Evolutionary conservation across 2,329 filamentous ascomycete species (phyloP), one percentile per base, ranked within the genome.

Genomic region (Emmonsia crescens): DNA sequence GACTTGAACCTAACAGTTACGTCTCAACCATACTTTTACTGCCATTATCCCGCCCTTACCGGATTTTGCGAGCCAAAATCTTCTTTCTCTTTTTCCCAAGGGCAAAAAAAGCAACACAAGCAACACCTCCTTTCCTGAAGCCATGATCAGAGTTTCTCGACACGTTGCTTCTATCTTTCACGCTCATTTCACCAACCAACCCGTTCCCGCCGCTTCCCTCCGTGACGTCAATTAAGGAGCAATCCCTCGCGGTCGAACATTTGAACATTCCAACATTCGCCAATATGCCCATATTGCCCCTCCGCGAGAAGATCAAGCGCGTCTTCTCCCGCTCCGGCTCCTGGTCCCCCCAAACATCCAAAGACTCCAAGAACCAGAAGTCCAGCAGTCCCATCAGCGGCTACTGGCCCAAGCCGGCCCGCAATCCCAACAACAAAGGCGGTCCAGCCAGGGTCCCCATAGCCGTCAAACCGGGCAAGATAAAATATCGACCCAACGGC

Each of bases 301-400:
- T 67, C 56, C 64, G 66, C 51, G 62, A 67, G 57, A 66, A 62
- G 33, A 59, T 67, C 46, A 66, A 63, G 48, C 60, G 61, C 29
- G 61, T 64, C 49, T 65, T 67, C 63, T 63, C 61, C 60, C 61
- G 65, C 48, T 36, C 61, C 16, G 29, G 40, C 33, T 36, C 59
- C 60, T 29, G 24, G 46, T 38, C 55, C 10, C 33, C 60, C 29
- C 36, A 42, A 24, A 57, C 61, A 9, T 52, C 31, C 16, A 51
- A 44, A 49, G 46, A 48, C 21, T 24, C 52, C 69, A 68, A 57
- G 40, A 44, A 51, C 46, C 36, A 48, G 55, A 38, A 57, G 12
- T 14, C 38, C 6, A 57, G 19, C 56, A 44, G 9, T 21, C 24
- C 56, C 14, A 57, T 21, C 27, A 10, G 24, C 57, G 44, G 44